A percentile compares a stretch with the other conserved stretches of the same genome.
phyloP scores from a whole-genome alignment of 2,329 filamentous ascomycete genomes.

The Didymella arachidicola region DNA sequence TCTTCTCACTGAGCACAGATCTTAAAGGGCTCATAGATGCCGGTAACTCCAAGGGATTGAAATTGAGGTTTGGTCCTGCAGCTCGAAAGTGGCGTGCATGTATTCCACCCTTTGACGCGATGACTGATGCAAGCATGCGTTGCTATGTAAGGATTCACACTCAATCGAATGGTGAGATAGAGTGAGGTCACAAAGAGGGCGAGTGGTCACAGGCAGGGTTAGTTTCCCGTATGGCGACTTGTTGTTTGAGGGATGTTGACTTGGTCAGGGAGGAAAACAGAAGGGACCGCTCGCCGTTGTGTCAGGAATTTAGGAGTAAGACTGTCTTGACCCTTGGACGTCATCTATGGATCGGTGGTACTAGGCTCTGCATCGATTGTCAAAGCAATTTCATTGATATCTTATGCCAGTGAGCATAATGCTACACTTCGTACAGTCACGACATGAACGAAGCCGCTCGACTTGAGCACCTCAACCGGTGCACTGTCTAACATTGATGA shows the following conservation, averaged over 20 bases:
- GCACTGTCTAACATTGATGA: slow-evolving; percentile 3
- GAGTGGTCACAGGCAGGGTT: background rate
- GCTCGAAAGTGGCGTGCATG: background rate
- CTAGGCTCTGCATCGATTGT: background rate
- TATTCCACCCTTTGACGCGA: no score
- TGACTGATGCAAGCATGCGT: slow-evolving; percentile 1
- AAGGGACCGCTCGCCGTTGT: slow-evolving; percentile 8
- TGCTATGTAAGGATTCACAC: background rate
- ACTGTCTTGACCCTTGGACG: background rate
- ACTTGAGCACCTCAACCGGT: background rate
- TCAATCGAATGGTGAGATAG: background rate
- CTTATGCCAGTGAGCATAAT: slow-evolving; percentile 5
- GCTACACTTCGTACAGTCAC: slow-evolving; percentile 9
- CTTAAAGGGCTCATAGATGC: background rate
- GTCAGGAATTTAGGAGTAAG: background rate
- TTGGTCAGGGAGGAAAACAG: background rate
- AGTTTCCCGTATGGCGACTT: background rate
- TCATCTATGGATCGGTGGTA: no score
- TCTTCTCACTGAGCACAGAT: background rate
- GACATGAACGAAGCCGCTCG: background rate
- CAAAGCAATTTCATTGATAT: background rate
- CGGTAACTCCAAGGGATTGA: slow-evolving; percentile 5
- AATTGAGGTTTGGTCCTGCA: slow-evolving; percentile 7
- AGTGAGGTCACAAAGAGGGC: slow-evolving; percentile 6
- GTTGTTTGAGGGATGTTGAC: background rate